Base-by-base conservation (phyloP, 2,329 filamentous ascomycete genomes). In the Didymellaceae sp. region DNA sequence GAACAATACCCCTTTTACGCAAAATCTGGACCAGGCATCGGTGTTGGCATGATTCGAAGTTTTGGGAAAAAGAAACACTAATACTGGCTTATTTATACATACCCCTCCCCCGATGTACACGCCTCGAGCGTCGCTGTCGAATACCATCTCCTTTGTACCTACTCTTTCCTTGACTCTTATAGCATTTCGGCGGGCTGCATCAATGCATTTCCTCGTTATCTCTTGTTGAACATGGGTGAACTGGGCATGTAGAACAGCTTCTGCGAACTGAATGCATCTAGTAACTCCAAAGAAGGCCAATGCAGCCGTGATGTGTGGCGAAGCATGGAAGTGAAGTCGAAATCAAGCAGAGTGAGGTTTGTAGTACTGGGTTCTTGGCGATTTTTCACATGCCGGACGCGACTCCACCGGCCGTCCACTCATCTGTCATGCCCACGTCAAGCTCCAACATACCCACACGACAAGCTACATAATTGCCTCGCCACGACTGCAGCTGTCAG, bases 61-160 rank as follows among this genome's bases (percentile, higher is more conserved):
- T 48, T 56, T 46, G 49, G 50, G 11, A 28, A 50, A 54, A 57
- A 58, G 61, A 52, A 56, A 59, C 59, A 63, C 57, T 68, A 70
- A 68, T 70, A 63, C 57, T 67, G 62, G 55, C 57, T 57, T 49
- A 52, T 47, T 48, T 54, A 65, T 60, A 62, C 59, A 59, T 62
- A 62, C 51, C 58, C 53, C 54, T 56, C 54, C 37, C 58, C 55
- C 18, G 48, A 52, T 46, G 48, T 52, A 52, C 16, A 46, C 48
- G 43, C 48, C 21, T 42, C 21, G 38, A 33, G 48, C 48, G 42
- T 46, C 42, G 56, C 55, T 53, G 62, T 59, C 59, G 48, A 61
- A 56, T 60, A 58, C 53, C 44, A 57, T 71, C 61, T 68, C 67
- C 57, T 69, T 62, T 71, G 65, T 71, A 66, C 40, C 57, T 54